These are phyloP conservation scores for Hypomyces rosellus DNA, from an alignment of 2,329 filamentous ascomycete genomes.

Conservation along the genomic window DNA sequence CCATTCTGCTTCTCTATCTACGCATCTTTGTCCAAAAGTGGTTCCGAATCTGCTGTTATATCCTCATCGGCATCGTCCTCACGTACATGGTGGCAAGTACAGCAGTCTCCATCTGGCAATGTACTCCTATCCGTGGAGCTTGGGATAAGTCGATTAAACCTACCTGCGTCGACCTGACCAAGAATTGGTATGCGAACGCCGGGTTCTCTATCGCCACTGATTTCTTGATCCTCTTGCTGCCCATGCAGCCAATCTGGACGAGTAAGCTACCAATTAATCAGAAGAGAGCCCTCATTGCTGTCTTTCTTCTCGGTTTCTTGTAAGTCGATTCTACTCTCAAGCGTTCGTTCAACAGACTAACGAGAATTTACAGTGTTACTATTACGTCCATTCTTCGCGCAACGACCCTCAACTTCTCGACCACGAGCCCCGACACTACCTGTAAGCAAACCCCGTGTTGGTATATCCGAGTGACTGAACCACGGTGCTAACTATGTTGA, in stretches of 20 bases:
- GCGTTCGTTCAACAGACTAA: background rate
- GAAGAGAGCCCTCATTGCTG: slow-evolving; percentile 34
- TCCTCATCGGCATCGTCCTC: slow-evolving; percentile 35
- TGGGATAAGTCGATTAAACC: slow-evolving; percentile 39
- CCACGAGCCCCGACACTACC: slow-evolving; percentile 31
- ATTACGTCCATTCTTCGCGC: slow-evolving; percentile 37
- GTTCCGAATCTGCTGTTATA: slow-evolving; percentile 38
- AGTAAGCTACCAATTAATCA: slow-evolving; percentile 36
- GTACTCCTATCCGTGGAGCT: slow-evolving; percentile 39
- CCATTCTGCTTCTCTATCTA: slow-evolving; percentile 47
- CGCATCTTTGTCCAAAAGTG: slow-evolving; percentile 44
- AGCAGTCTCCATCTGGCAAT: slow-evolving; percentile 43
- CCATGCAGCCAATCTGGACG: slow-evolving; percentile 40
- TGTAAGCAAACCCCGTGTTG: slow-evolving; percentile 19
- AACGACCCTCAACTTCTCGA: slow-evolving; percentile 34
- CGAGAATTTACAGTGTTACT: slow-evolving; percentile 22
- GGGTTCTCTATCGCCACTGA: slow-evolving; percentile 42
- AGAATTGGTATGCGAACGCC: slow-evolving; percentile 45
- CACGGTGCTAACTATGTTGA: background rate
- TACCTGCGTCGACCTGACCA: slow-evolving; percentile 38
- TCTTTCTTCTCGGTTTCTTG: slow-evolving; percentile 38
- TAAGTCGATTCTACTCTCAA: slow-evolving; percentile 21
- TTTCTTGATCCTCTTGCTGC: slow-evolving; percentile 38
- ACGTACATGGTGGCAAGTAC: slow-evolving; percentile 41
- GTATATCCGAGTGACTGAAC: no score